Percentiles rank a stretch among this genome's conserved stretches.
Conservation (phyloP, 2,329 filamentous ascomycete species). For the Hymenoscyphus scutula region DNA sequence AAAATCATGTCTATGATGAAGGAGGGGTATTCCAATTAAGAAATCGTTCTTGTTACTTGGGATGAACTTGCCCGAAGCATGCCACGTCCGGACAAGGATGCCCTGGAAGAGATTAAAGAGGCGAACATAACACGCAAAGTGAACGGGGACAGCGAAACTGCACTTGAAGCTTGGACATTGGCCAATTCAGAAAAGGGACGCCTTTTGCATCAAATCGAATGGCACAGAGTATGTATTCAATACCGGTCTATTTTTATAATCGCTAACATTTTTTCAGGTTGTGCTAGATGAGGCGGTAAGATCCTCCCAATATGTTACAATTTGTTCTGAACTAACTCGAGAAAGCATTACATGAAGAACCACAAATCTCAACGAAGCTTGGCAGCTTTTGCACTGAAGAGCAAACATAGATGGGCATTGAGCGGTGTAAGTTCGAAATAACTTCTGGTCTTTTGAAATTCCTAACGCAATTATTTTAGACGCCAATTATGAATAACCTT, state of each 20-base stretch:
- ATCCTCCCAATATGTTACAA: not conserved
- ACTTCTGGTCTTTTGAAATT: not conserved
- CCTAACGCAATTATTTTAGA: slow-evolving; percentile 1
- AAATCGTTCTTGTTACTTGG: not conserved
- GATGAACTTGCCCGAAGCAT: not conserved
- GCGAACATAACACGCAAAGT: not conserved
- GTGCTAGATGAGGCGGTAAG: slow-evolving; percentile 50
- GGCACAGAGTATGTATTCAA: slow-evolving; percentile 39
- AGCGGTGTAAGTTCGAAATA: slow-evolving; percentile 17
- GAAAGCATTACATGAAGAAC: slow-evolving; percentile 49
- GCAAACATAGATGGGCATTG: slow-evolving; percentile 19
- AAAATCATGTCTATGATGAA: no score
- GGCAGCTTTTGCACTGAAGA: slow-evolving; percentile 38
- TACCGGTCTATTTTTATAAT: not conserved
- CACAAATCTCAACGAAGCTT: slow-evolving; percentile 37
- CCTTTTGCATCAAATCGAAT: slow-evolving; percentile 39
- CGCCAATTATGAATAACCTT: slow-evolving; percentile 20
- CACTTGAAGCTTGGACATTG: not conserved
- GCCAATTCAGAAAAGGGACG: not conserved
- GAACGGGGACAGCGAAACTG: not conserved
- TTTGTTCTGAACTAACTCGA: not conserved
- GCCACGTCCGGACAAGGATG: not conserved
- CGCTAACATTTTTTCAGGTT: slow-evolving; percentile 29
- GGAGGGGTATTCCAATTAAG: no score
- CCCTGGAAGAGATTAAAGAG: no score